Conservation (phyloP, 805 yeast species). For the Metschnikowia colocasiae region DNA sequence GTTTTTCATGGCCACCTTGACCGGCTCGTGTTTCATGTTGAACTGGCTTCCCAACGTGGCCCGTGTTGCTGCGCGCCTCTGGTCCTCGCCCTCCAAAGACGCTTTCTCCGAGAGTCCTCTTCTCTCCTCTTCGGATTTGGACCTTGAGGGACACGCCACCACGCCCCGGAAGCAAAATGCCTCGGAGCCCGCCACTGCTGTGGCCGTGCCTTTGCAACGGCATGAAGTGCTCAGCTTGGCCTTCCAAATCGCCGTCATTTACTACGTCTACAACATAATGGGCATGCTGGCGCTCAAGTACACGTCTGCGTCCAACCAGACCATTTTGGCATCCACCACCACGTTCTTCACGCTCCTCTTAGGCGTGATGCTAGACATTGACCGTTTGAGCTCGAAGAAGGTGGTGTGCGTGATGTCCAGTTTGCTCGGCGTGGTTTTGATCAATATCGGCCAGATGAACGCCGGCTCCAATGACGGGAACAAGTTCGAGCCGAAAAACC, state of each 20-base stretch:
- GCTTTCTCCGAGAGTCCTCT: constrained; percentile 14
- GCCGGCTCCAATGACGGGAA: constrained; percentile 12
- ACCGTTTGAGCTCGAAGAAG: constrained; percentile 40
- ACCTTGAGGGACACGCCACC: constrained; percentile 2
- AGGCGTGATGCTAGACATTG: constrained; percentile 41
- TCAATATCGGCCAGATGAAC: constrained; percentile 28
- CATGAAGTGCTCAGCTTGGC: constrained; percentile 36
- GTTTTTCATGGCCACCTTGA: constrained; percentile 41
- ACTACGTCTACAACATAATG: constrained; percentile 39
- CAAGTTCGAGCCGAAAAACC: constrained; percentile 33
- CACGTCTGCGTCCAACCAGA: constrained; percentile 52
- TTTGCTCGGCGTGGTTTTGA: constrained; percentile 44
- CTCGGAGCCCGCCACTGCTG: background rate
- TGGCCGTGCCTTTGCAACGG: constrained; percentile 19
- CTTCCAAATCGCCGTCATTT: constrained; percentile 38
- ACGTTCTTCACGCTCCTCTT: constrained; percentile 48
- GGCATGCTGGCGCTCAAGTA: constrained; percentile 43
- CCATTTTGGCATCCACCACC: constrained; percentile 49
- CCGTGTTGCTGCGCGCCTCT: background rate
- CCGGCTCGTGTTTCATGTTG: constrained; percentile 47
- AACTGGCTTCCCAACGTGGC: constrained; percentile 41
- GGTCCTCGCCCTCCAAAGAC: constrained; percentile 11
- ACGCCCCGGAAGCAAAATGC: no score
- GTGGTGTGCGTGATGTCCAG: constrained; percentile 42
- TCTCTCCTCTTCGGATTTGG: constrained; percentile 14